These are phyloP conservation scores for Cyclotella sp. DNA, from an alignment of 108 stramenopile species.

Conservation along the genomic window DNA sequence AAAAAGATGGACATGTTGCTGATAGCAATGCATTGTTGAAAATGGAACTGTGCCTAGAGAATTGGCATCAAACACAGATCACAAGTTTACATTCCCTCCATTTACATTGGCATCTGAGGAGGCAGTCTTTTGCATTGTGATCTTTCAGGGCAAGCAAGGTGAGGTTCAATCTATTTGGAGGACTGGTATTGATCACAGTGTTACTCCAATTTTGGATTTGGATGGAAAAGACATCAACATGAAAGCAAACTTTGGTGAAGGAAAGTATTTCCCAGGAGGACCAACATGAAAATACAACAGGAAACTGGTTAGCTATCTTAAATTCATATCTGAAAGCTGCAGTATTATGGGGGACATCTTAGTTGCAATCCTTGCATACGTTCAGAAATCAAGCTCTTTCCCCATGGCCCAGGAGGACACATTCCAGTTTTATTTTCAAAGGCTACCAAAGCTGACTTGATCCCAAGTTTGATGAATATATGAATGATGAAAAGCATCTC, in stretches of 20 bases:
- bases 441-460: slow-evolving; percentile 24
- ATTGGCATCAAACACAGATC: slow-evolving; percentile 7
- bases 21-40: neutral
- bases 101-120: no score
- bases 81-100: slow-evolving; percentile 15
- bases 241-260: no score
- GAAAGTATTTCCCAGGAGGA: no score
- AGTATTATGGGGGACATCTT: slow-evolving; percentile 13
- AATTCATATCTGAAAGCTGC: slow-evolving; percentile 3
- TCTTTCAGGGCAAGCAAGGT: no score
- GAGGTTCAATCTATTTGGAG: no score
- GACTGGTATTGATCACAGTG: slow-evolving; percentile 8
- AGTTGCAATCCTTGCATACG: slow-evolving; percentile 14
- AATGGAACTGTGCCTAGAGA: neutral
- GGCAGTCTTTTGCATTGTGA: no score
- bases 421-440: slow-evolving; percentile 23
- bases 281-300: no score
- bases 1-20: no score
- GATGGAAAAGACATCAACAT: no score
- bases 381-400: slow-evolving; percentile 26
- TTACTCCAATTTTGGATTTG: slow-evolving; percentile 4
- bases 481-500: slow-evolving; percentile 32
- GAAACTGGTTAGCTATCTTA: neutral
- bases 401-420: neutral
- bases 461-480: slow-evolving; percentile 18